phyloP scores from a whole-genome alignment of 2,329 filamentous ascomycete species.

The Tricladium varicosporioides region DNA sequence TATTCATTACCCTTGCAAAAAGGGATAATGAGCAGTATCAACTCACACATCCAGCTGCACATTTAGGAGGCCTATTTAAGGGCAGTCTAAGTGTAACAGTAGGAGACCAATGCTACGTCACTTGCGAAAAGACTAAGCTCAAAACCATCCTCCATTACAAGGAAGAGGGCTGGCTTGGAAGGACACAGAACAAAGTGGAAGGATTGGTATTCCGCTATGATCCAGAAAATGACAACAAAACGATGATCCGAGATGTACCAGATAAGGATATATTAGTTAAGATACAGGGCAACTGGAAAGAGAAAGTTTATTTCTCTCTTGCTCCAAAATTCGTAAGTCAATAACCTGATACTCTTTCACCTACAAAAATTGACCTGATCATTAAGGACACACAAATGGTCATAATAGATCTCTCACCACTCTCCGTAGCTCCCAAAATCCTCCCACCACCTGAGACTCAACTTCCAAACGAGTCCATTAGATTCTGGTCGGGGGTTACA shows the following conservation, averaged over 20 bases:
- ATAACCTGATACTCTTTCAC: constrained; percentile 19
- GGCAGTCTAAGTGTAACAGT: constrained; percentile 89
- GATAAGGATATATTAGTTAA: constrained; percentile 80
- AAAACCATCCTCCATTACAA: constrained; percentile 92
- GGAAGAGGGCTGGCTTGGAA: constrained; percentile 92
- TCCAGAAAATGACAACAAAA: constrained; percentile 78
- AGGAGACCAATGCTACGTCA: constrained; percentile 83
- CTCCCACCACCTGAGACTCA: constrained; percentile 76
- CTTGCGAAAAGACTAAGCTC: constrained; percentile 83
- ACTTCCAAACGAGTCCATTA: constrained; percentile 83
- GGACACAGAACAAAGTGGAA: constrained; percentile 85
- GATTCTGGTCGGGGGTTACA: constrained; percentile 85
- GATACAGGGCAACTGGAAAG: constrained; percentile 84
- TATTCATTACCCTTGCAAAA: constrained; percentile 84
- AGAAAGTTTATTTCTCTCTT: constrained; percentile 60
- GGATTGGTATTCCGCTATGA: constrained; percentile 91
- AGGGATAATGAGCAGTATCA: constrained; percentile 89
- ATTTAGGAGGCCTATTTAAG: constrained; percentile 82
- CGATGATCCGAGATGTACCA: constrained; percentile 78
- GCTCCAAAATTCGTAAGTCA: constrained; percentile 61
- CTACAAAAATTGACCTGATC: constrained; percentile 20
- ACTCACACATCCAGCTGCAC: constrained; percentile 90
- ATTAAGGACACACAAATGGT: constrained; percentile 62
- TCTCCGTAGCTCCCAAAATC: constrained; percentile 75
- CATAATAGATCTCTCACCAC: constrained; percentile 84